Base-by-base conservation (phyloP, 2,329 filamentous ascomycete species). In the Capronia coronata region DNA sequence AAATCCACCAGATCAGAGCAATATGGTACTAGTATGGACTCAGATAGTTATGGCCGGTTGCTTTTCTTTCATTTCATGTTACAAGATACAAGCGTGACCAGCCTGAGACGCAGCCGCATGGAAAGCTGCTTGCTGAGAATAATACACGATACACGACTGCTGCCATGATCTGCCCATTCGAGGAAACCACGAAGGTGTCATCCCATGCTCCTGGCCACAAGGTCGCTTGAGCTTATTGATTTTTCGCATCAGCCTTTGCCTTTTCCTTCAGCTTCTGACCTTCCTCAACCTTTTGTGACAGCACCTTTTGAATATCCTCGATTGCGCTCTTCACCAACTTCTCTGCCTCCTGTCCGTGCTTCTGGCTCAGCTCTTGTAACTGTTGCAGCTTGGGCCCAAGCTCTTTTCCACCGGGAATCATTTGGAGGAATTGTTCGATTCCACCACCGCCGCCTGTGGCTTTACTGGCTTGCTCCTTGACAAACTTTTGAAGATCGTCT, bases 261-360 rank as follows among this genome's bases (percentile, higher is more conserved):
- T 78, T 74, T 1, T 81, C 71, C 2, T 69, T 68, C 58, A 84
- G 72, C 56, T 84, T 75, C 62, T 83, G 71, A 0, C 78, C 69
- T 46, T 70, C 59, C 29, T 72, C 68, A 9, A 68, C 67, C 58
- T 72, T 74, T 49, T 65, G 64, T 49, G 65, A 63, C 43, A 72
- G 64, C 42, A 72, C 70, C 44, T 70, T 68, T 59, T 74, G 68
- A n/a, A 74, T 56, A 52, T 74, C 71, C 13, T 62, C 75, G 42
- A 86, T 71, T 0, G 84, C 83, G 63, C 85, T 82, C 67, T 81
- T 80, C 44, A 86, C 65, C 30, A 88, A 70, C 66, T 80, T 77
- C 71, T 87, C 77, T 2, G 83, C 83, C 65, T 88, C 82, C 3
- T 80, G 73, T 43, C 78, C 80, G 64, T 86, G 80, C 69, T 86